Base-by-base conservation (phyloP, 1,139 yeast species). In the Scheffersomyces illinoinensis region DNA sequence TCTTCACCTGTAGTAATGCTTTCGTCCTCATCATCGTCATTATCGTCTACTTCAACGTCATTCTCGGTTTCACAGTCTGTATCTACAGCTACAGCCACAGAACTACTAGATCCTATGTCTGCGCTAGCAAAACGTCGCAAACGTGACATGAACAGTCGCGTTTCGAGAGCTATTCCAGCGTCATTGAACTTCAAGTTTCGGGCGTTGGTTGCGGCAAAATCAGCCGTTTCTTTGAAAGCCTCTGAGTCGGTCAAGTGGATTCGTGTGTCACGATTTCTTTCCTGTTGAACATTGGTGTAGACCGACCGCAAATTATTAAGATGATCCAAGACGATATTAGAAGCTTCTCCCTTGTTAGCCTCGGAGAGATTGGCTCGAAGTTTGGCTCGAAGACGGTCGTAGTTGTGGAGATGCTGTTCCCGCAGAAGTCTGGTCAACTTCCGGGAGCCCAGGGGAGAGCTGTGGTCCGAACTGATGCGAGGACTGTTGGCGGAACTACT, bases 101-200 rank as follows among this genome's bases (percentile, higher is more conserved):
- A 67, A 19, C 65, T 66, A 21, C 61, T 63, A 4, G 63, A 67
- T 7, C 68, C 68, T 47, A 43, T 51, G 52, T 61, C 65, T 19
- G 65, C 68, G 56, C 77, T 64, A 70, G 85, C 69, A 66, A 71
- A 83, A 23, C 66, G 66, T 59, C 76, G 80, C 54, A 84, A 67
- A 33, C 77, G 74, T 21, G 71, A 65, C 6, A 81, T 66, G 59
- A 86, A 83, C 23, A 85, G 88, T 2, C 78, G 77, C 18, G 82
- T 70, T 60, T 79, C 80, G 10, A 90, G 68, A 1, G 84, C 73
- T 8, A 80, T 76, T 7, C 84, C 86, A 7, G 82, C 76, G 54
- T 82, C 82, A 0, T 87, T 90, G 53, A 88, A 73, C 57, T 82
- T 83, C 62, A 88, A 66, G 69, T 86, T 87, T 56, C 85, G 78